Percentiles rank a stretch among this genome's conserved stretches.
Conservation (phyloP, 2,329 filamentous ascomycete genomes). For the Curvularia hawaiiensis region DNA sequence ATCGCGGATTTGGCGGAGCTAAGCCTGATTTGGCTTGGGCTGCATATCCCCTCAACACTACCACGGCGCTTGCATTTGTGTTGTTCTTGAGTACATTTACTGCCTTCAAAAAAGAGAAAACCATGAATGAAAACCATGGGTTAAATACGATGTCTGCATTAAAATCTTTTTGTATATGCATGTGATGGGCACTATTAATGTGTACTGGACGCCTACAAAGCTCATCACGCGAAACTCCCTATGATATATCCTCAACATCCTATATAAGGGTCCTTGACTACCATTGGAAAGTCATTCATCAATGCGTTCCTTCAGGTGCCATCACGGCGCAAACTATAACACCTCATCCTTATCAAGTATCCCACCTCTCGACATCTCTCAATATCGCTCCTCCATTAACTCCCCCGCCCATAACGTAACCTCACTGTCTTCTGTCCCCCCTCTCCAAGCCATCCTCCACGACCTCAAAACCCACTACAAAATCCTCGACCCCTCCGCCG, state of each 20-base stretch:
- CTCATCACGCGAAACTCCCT: not conserved
- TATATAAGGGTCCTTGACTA: no score
- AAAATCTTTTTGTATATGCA: not conserved
- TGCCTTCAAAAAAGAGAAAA: not conserved
- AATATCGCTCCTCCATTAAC: not conserved
- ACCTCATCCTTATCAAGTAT: not conserved
- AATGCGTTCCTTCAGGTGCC: not conserved
- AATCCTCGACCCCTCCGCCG: not conserved
- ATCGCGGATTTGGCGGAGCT: conserved; percentile 5
- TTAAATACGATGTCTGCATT: not conserved
- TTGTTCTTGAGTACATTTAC: not conserved
- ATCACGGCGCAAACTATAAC: conserved; percentile 1
- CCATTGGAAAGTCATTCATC: no score
- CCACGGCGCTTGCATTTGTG: not conserved
- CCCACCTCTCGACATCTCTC: not conserved
- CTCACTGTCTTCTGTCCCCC: no score
- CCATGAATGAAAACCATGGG: not conserved
- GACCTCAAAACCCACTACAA: not conserved
- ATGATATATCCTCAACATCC: not conserved
- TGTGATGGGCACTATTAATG: not conserved
- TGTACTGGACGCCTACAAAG: not conserved
- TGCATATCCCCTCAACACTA: not conserved
- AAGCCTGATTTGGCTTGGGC: conserved; percentile 7
- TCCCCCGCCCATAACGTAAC: not conserved
- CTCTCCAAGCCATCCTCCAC: not conserved